Percentiles rank a stretch among this genome's conserved stretches.
These are phyloP conservation scores for Aspergillus cavernicola DNA, from an alignment of 495 filamentous ascomycete genomes.

Conservation along the genomic window DNA sequence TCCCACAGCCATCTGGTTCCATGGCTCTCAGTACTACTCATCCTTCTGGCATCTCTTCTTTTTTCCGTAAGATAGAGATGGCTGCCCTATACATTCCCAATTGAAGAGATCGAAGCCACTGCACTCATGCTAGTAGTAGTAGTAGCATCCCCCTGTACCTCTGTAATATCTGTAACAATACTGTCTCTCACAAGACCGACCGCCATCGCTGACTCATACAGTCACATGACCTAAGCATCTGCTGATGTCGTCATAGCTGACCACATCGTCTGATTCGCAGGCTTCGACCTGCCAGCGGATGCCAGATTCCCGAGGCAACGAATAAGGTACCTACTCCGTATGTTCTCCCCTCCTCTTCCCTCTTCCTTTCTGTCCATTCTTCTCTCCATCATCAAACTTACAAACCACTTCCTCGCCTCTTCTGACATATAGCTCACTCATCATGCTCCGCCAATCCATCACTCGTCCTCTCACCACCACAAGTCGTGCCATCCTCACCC, in stretches of 20 bases:
- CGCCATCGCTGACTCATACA: too few species aligned
- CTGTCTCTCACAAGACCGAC: neutral
- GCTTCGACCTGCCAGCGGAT: neutral
- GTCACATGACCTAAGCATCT: neutral
- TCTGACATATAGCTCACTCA: slow-evolving; percentile 17
- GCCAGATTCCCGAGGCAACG: slow-evolving; percentile 6
- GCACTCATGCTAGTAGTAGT: too few species aligned
- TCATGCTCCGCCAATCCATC: slow-evolving; percentile 66
- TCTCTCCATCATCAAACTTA: slow-evolving; percentile 30
- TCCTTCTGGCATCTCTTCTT: neutral
- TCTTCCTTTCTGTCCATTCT: slow-evolving; percentile 4
- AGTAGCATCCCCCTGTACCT: too few species aligned
- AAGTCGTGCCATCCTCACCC: slow-evolving; percentile 46
- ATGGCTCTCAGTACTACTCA: neutral
- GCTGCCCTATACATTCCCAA: too few species aligned
- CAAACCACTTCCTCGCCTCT: slow-evolving; percentile 5
- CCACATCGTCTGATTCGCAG: neutral
- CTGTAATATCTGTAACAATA: slow-evolving; percentile 5
- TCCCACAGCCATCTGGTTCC: neutral
- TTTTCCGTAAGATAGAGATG: neutral
- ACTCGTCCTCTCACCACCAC: slow-evolving; percentile 53
- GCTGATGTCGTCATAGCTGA: slow-evolving; percentile 19
- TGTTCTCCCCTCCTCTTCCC: slow-evolving; percentile 3
- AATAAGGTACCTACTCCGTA: slow-evolving; percentile 7
- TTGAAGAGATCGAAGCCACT: too few species aligned